Evolutionary conservation across 2,329 filamentous ascomycete species (phyloP), one percentile per base, ranked within the genome.

Genomic region (Aspergillus terreus): DNA sequence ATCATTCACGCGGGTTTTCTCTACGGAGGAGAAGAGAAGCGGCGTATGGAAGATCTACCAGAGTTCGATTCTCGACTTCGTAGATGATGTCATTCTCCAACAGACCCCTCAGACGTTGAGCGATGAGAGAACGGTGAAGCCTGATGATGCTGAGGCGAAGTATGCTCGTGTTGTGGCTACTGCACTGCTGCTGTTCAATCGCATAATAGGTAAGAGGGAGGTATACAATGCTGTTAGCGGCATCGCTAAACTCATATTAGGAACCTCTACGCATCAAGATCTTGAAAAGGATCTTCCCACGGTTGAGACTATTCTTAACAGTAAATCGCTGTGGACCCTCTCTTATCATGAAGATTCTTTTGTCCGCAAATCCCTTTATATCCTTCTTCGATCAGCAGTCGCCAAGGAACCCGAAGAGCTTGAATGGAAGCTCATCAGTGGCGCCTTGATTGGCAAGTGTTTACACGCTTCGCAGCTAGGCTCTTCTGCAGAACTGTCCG

Each of bases 111-210:
- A 86, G 33, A 95, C 90, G 0, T 76, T 99, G 33, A 97, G 92
- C 66, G 94, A 99, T 66, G 89, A 95, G 71, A 82, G 92, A 21
- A 90, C 85, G 1, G 89, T 91, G 3, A 94, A 84, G 53, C 74
- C 82, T 7, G 92, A 97, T 59, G 94, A 99, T 67, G 85, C 90
- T 4, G 82, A 91, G 58, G 82, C 87, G 15, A 96, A 96, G 62
- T 94, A 95, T 72, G 82, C 85, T 54, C 82, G 94, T 44, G 91
- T 96, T 4, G 78, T 83, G n/a, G 79, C 81, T 1, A 82, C 82
- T 6, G 82, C 78, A 48, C 70, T 84, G 23, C 68, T 79, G 23
- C 70, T 84, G 14, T 72, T 85, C 17, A 77, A 76, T 14, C 78
- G 78, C 50, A 69, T 86, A 25, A 60, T 87, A 54, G 66, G 73